Evolutionary conservation across 257 asterid genomes (phyloP).

Genomic region (Knoxia roxburghii): DNA sequence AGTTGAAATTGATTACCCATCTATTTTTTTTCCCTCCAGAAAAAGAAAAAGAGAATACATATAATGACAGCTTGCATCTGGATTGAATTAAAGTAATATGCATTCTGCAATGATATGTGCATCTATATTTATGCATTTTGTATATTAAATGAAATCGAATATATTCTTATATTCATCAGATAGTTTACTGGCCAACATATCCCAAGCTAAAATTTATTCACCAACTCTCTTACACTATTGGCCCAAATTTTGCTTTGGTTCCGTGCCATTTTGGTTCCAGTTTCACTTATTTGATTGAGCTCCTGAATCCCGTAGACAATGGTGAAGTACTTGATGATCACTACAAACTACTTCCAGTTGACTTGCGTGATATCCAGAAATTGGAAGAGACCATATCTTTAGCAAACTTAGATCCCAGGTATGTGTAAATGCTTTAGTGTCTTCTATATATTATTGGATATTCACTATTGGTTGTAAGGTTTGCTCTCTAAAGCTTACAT

Average conservation of each 20-base stretch:
- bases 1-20: not conserved
- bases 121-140: too few species aligned
- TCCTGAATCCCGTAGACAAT: conserved; percentile 55
- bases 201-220: not conserved
- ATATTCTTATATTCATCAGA: not conserved
- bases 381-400: conserved; percentile 60
- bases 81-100: conserved; percentile 79
- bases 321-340: conserved; percentile 83
- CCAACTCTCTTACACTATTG: not conserved
- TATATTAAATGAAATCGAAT: too few species aligned
- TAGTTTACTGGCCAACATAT: not conserved
- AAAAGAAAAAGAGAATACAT: too few species aligned
- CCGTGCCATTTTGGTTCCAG: conserved; percentile 14
- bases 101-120: conserved; percentile 99
- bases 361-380: conserved; percentile 63
- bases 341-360: conserved; percentile 94
- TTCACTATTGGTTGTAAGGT: not conserved
- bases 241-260: conserved; percentile 10
- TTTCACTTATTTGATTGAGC: not conserved
- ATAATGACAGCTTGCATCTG: too few species aligned
- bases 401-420: conserved; percentile 91
- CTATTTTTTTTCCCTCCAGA: too few species aligned
- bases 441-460: not conserved
- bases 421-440: conserved; percentile 24
- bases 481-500: conserved; percentile 1